These are phyloP conservation scores for Babesia sp. DNA, from an alignment of 169 alveolate genomes.

Conservation along the genomic window DNA sequence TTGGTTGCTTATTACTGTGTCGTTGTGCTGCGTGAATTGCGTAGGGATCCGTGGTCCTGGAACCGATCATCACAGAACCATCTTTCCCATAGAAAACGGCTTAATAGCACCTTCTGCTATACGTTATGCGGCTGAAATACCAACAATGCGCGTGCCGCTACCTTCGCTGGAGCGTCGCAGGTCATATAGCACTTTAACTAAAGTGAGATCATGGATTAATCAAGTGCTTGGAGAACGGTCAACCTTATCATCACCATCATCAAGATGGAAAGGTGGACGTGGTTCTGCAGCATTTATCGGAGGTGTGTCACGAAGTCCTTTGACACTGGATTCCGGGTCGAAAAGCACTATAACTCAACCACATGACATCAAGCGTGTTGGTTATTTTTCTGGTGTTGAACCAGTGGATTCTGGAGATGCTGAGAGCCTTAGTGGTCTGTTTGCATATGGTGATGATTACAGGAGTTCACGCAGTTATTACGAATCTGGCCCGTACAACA, in stretches of 20 bases:
- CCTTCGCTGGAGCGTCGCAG: not conserved
- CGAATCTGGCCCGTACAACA: not conserved
- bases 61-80: not conserved
- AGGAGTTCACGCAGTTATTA: not conserved
- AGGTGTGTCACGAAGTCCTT: no score
- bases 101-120: not conserved
- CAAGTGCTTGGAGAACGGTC: not conserved
- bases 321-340: not conserved
- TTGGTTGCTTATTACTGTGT: not conserved
- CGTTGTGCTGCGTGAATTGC: not conserved
- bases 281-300: not conserved
- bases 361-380: not conserved
- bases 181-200: not conserved
- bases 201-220: not conserved
- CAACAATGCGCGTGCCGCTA: not conserved
- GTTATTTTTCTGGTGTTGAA: not conserved
- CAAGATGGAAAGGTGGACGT: not conserved
- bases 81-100: not conserved
- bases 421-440: not conserved
- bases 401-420: not conserved
- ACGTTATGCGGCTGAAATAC: not conserved
- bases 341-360: not conserved
- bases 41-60: not conserved
- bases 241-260: not conserved
- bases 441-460: slow-evolving; percentile 11